Percentiles rank a stretch among this genome's conserved stretches.
Evolutionary conservation across 805 yeast species (phyloP).

Genomic region (Nakazawaea laoshanensis): DNA sequence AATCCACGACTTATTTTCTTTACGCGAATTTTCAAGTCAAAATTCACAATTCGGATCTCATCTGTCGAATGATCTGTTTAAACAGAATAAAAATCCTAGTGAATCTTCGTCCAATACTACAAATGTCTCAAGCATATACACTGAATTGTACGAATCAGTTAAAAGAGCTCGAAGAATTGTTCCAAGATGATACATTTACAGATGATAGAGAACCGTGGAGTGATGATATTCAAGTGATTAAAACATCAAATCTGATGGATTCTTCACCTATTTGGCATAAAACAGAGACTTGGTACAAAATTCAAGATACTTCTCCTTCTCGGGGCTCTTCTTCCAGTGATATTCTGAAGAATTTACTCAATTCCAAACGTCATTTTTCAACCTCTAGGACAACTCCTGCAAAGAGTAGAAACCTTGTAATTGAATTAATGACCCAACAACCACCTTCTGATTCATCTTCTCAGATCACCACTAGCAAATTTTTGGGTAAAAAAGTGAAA

Average conservation of each 20-base stretch:
- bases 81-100: not conserved
- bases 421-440: conserved; percentile 5
- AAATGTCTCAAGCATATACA: not conserved
- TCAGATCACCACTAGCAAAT: not conserved
- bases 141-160: not conserved
- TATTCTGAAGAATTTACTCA: not conserved
- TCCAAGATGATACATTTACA: not conserved
- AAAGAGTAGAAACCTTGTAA: not conserved
- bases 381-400: conserved; percentile 1
- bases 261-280: no score
- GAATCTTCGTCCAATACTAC: not conserved
- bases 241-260: no score
- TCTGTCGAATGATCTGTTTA: not conserved
- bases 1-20: not conserved
- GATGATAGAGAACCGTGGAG: not conserved
- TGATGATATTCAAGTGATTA: not conserved
- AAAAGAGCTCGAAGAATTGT: conserved; percentile 4
- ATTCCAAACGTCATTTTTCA: not conserved
- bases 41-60: not conserved
- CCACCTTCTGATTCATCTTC: not conserved
- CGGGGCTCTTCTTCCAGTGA: no score
- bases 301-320: no score
- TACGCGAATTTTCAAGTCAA: not conserved
- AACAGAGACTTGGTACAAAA: no score
- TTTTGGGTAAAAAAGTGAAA: conserved; percentile 12